A percentile compares a stretch with the other conserved stretches of the same genome.
phyloP scores from a whole-genome alignment of 2,329 filamentous ascomycete species.

The Aschersonia sp. region DNA sequence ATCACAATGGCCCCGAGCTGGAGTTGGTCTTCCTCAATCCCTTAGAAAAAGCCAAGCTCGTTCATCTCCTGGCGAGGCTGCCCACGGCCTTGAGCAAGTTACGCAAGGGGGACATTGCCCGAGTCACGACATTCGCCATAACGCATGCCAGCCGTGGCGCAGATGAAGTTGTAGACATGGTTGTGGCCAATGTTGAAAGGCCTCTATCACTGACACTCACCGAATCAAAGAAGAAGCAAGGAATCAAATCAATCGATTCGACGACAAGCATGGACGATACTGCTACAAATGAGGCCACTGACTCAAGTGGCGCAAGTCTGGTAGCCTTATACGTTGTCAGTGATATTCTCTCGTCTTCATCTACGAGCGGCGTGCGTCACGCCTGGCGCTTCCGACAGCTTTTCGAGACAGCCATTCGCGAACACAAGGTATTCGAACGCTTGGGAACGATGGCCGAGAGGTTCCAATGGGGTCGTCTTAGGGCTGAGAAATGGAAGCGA shows the following conservation, averaged over 20 bases:
- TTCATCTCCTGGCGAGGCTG: slow-evolving; percentile 69
- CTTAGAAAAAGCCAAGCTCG: slow-evolving; percentile 68
- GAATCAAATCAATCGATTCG: slow-evolving; percentile 16
- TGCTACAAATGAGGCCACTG: slow-evolving; percentile 29
- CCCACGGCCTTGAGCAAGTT: slow-evolving; percentile 62
- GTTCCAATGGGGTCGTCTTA: slow-evolving; percentile 64
- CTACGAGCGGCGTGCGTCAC: slow-evolving; percentile 63
- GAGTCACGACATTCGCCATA: slow-evolving; percentile 78
- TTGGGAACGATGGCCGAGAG: slow-evolving; percentile 61
- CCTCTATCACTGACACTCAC: slow-evolving; percentile 62
- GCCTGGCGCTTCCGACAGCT: slow-evolving; percentile 77
- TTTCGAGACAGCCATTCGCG: slow-evolving; percentile 58
- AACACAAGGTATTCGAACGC: slow-evolving; percentile 56
- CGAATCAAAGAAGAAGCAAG: slow-evolving; percentile 39
- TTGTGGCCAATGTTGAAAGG: slow-evolving; percentile 65
- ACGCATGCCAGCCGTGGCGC: slow-evolving; percentile 72
- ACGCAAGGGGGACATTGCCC: slow-evolving; percentile 71
- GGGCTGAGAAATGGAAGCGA: slow-evolving; percentile 73
- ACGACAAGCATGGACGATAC: slow-evolving; percentile 15
- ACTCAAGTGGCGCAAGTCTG: slow-evolving; percentile 59
- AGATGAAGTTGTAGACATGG: slow-evolving; percentile 81
- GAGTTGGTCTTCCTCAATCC: slow-evolving; percentile 63
- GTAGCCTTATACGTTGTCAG: slow-evolving; percentile 65
- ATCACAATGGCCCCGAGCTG: slow-evolving; percentile 27
- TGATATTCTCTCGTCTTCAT: slow-evolving; percentile 67